Conservation (phyloP, 139 green algal genomes). For the Chlamydomonas incerta region DNA sequence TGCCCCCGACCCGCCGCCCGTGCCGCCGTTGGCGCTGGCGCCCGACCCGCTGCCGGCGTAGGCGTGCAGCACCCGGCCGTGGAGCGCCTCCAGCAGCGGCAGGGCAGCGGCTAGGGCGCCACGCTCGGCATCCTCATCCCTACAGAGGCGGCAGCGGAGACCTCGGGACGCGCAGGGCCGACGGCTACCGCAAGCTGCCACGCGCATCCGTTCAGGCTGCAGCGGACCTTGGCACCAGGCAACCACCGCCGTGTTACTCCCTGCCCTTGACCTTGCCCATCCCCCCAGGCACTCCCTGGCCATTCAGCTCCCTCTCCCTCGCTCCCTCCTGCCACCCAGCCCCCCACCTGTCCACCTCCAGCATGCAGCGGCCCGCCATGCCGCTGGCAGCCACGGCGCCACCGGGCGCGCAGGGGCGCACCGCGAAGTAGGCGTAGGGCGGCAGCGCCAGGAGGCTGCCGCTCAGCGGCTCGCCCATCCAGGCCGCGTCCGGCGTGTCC, state of each 20-base stretch:
- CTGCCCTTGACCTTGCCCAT: too few species aligned
- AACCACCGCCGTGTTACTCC: too few species aligned
- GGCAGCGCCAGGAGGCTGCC: conserved; percentile 87
- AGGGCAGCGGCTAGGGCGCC: conserved; percentile 64
- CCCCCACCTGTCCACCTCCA: conserved; percentile 30
- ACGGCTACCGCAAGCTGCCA: too few species aligned
- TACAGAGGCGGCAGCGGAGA: neutral
- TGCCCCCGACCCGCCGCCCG: neutral
- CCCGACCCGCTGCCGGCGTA: conserved; percentile 31
- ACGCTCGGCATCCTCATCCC: conserved; percentile 66
- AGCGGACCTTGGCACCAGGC: too few species aligned
- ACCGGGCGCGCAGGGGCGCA: neutral
- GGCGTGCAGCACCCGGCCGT: conserved; percentile 37
- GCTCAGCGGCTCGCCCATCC: conserved; percentile 24
- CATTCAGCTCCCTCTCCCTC: too few species aligned
- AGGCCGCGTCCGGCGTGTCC: conserved; percentile 60
- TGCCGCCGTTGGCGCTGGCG: neutral
- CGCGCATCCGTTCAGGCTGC: too few species aligned
- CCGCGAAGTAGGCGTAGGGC: conserved; percentile 93
- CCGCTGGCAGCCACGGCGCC: neutral
- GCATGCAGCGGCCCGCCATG: conserved; percentile 1
- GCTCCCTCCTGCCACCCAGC: neutral
- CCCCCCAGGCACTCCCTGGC: neutral
- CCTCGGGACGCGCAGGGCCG: too few species aligned
- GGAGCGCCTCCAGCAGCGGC: conserved; percentile 56